These are phyloP conservation scores for Vitis rupestris DNA, from an alignment of 164 flowering plant species.

Conservation along the genomic window DNA sequence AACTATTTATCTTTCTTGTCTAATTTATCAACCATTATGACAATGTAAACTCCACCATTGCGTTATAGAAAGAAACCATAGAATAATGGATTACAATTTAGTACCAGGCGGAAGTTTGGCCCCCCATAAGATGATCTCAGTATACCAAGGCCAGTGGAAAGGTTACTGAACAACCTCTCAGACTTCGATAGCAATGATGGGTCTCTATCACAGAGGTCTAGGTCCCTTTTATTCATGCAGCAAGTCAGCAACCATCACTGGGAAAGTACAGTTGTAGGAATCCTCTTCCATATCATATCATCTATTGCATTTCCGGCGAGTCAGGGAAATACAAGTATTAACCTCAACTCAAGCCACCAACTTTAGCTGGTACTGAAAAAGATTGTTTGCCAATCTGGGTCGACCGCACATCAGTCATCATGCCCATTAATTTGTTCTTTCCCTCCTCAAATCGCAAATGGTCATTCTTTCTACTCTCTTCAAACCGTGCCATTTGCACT, in stretches of 20 bases:
- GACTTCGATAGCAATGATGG: background rate
- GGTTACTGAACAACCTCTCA: constrained; percentile 4
- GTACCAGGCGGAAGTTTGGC: too few species aligned
- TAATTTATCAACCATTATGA: background rate
- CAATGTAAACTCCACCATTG: constrained; percentile 3
- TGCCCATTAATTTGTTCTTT: constrained; percentile 16
- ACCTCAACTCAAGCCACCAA: constrained; percentile 3
- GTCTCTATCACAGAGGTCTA: background rate
- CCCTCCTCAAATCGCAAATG: constrained; percentile 17
- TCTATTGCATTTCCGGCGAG: background rate
- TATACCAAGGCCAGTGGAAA: background rate
- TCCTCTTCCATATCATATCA: background rate
- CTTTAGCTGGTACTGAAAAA: background rate
- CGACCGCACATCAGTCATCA: constrained; percentile 11
- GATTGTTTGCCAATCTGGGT: constrained; percentile 9
- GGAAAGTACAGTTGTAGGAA: background rate
- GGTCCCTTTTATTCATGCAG: background rate
- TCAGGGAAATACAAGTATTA: background rate
- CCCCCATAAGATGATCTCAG: too few species aligned
- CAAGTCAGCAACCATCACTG: background rate
- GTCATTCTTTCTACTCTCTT: constrained; percentile 12
- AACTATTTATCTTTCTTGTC: too few species aligned
- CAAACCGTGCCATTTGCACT: constrained; percentile 14
- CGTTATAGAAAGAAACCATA: background rate
- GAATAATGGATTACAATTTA: too few species aligned